Evolutionary conservation across 2,329 filamentous ascomycete species (phyloP), one percentile per base, ranked within the genome.

Genomic region (Hypoxylon sp.): DNA sequence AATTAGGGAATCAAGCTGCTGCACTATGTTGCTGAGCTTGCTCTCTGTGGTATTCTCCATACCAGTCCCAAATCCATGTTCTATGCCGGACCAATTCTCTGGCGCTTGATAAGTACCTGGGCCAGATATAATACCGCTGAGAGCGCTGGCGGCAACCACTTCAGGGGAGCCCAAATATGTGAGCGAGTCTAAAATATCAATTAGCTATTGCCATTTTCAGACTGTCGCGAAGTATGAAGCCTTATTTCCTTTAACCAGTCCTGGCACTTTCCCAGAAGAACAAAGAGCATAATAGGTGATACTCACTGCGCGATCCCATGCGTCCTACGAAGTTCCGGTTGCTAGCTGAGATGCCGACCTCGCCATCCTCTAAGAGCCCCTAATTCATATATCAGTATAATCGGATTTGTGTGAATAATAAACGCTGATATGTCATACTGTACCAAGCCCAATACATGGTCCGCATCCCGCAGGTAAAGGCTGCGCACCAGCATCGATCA

Each of bases 261-360:
- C 28, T 30, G 28, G 9, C 5, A 30, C 28, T 30, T 30, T 30
- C 28, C 6, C 9, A 6, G 28, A 7, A 7, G 34, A 3, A 38
- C 2, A 38, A 38, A 6, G 14, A 9, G 34, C 14, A 38, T 17
- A 17, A 38, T 2, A 38, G 14, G 34, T 14, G 14, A n/a, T 38
- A 38, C 34, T 38, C 14, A 38, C 34, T 38, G 38, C 38, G 38
- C 14, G 87, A 90, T 2, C 94, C 94, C 92, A 98, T 97, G 2
- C 94, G 89, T 0, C 94, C 94, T 80, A 94, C 94, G 84, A 94
- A 98, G 79, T 97, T 97, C 10, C 94, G 86, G 82, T 98, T 98
- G 56, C 86, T 90, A 0, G 93, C 93, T 67, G 86, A 90, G 72
- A 98, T 94, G 21, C 94, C 94, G 9, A 94, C 38, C 38, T 43